Base-by-base conservation (phyloP, 306 rosid species). In the Sicyos baderoa region DNA sequence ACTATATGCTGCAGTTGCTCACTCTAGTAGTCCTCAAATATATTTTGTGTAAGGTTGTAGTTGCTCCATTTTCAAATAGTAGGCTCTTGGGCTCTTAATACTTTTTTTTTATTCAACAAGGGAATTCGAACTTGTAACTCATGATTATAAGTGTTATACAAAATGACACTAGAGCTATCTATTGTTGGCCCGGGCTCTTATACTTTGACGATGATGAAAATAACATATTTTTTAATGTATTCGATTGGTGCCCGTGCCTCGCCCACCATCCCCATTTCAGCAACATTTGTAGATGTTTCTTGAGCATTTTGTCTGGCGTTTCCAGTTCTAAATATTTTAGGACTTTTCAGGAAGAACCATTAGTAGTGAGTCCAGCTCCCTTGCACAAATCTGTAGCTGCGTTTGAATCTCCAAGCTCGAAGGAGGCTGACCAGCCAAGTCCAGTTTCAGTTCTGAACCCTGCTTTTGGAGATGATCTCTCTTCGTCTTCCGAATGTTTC, bases 381-480 rank as follows among this genome's bases (percentile, higher is more conserved):
- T 74, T 27, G 37, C 70, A 27, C 7, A 80, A 79, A 64, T 71
- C 86, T 55, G 69, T 49, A 14, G 78, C 85, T 54, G 82, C 79
- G 70, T 74, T 74, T 54, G 86, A 82, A 79, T 84, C 97, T 54
- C 77, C 82, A 27, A 79, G 82, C 73, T 75, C 85, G 29, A 92
- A 93, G 86, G 99, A 88, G 69, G 86, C 86, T 72, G 97, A 93
- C 71, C 99, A 90, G 68, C 99, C 97, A 45, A 93, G 99, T 84
- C 99, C 99, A 14, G 87, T 90, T 80, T 93, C 99, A 62, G 89
- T 90, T 73, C 80, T 93, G 45, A 95, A 89, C 75, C 86, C 89
- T 77, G 82, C 95, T 51, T 88, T 85, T 62, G 76, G 79, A 0
- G 97, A 90, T 81, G 94, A 93, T 70, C 35, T 86, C 49, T 86